Base-by-base conservation (phyloP, 371 early-diverging fungal genomes). In the Batrachochytrium dendrobatidis region DNA sequence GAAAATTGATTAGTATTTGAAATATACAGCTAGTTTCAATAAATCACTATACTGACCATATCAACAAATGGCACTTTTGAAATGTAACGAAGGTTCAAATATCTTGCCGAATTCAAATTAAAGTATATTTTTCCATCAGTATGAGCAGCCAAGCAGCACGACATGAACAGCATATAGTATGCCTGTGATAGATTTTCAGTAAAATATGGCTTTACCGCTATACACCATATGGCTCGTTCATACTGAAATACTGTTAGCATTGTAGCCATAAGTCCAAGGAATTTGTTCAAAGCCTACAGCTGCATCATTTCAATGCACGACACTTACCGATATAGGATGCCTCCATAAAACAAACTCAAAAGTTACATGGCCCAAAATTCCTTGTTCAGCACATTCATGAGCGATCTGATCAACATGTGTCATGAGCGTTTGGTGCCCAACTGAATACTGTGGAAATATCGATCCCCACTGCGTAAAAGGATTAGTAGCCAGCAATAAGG, bases 221-320 rank as follows among this genome's bases (percentile, higher is more conserved):
- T 45, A 26, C 46, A 45, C 46, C 46, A 45, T 5, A 45, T 45
- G 6, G 46, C 26, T 20, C 26, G 12, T 26, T 45, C 46, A 45
- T 24, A 45, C 46, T 45, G 46, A n/a, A n/a, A n/a, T n/a, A n/a
- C 46, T 15, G 39, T n/a, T 12, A 3, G 46, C 46, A 45, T 3
- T 45, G 46, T 12, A 12, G 5, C n/a, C n/a, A n/a, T n/a, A n/a
- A n/a, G n/a, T n/a, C n/a, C n/a, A n/a, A n/a, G n/a, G n/a, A n/a
- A n/a, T n/a, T n/a, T n/a, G n/a, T n/a, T n/a, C n/a, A n/a, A n/a
- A n/a, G n/a, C n/a, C n/a, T n/a, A n/a, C n/a, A n/a, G n/a, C n/a
- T n/a, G n/a, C n/a, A n/a, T n/a, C n/a, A n/a, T n/a, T n/a, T n/a
- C 12, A 39, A 39, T 39, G 39, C 39, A 39, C 39, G 39, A 39